A percentile compares a stretch with the other conserved stretches of the same genome.
These are phyloP conservation scores for Nakazawaea anatomiae DNA, from an alignment of 805 yeast species.

Conservation along the genomic window DNA sequence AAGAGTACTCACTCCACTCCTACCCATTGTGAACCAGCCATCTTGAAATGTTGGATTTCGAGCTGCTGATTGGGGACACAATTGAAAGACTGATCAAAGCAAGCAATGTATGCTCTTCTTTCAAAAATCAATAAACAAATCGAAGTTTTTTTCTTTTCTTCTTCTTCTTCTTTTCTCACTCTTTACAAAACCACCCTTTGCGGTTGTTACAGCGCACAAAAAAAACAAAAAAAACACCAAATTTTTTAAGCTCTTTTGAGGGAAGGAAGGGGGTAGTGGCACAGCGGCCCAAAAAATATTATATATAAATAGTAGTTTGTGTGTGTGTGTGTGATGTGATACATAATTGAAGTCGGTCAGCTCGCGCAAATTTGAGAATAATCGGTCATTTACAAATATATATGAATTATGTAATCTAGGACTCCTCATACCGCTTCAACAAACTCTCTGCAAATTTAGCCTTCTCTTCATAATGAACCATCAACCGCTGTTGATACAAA, in stretches of 20 bases:
- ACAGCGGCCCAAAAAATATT: too few species aligned
- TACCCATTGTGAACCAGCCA: neutral
- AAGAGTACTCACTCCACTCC: neutral
- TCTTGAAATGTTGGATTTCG: neutral
- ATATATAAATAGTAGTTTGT: too few species aligned
- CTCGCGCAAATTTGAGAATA: too few species aligned
- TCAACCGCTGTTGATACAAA: neutral
- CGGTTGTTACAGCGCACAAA: neutral
- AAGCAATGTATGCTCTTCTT: too few species aligned
- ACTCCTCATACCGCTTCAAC: neutral
- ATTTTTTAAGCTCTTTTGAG: neutral
- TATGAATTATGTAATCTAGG: neutral
- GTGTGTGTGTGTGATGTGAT: too few species aligned
- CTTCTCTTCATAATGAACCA: conserved; percentile 1
- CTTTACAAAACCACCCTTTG: too few species aligned
- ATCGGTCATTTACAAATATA: neutral
- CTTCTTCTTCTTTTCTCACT: neutral
- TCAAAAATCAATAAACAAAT: neutral
- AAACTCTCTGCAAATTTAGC: conserved; percentile 2
- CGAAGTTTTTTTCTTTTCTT: neutral
- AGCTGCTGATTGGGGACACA: neutral
- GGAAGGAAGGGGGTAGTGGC: neutral
- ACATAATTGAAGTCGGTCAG: too few species aligned
- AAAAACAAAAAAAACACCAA: neutral
- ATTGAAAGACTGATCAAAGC: neutral